Evolutionary conservation across 2,329 filamentous ascomycete genomes (phyloP).

Genomic region (Xenoacremonium recifei): DNA sequence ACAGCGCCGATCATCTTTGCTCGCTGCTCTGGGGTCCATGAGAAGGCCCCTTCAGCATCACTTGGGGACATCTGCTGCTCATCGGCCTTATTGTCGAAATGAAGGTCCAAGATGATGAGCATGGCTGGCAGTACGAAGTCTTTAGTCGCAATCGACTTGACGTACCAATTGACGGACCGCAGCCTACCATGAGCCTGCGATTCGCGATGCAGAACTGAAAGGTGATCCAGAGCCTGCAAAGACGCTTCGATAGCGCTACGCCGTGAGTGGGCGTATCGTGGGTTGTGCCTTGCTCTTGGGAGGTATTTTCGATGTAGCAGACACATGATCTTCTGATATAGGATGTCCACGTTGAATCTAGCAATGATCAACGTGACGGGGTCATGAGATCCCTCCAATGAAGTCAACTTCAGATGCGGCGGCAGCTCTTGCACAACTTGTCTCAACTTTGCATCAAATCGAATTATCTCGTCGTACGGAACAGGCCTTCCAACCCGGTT

Average conservation of each 20-base stretch:
- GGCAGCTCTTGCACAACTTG: conserved; percentile 68
- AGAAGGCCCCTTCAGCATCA: conserved; percentile 45
- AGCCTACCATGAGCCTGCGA: conserved; percentile 70
- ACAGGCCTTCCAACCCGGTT: conserved; percentile 54
- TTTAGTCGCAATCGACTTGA: conserved; percentile 75
- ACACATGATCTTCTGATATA: conserved; percentile 87
- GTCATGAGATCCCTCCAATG: conserved; percentile 74
- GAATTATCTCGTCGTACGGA: conserved; percentile 63
- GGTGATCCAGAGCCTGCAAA: conserved; percentile 74
- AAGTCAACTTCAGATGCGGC: conserved; percentile 73
- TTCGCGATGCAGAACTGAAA: conserved; percentile 73
- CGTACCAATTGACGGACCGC: conserved; percentile 72
- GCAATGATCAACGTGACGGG: conserved; percentile 84
- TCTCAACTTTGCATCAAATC: conserved; percentile 60
- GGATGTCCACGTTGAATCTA: conserved; percentile 77
- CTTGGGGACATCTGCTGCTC: conserved; percentile 37
- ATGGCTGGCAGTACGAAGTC: conserved; percentile 87
- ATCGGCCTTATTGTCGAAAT: conserved; percentile 62
- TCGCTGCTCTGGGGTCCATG: conserved; percentile 60
- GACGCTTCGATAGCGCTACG: conserved; percentile 84
- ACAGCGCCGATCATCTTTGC: conserved; percentile 75
- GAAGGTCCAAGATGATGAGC: conserved; percentile 79
- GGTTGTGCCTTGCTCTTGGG: conserved; percentile 71
- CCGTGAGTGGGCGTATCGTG: conserved; percentile 80
- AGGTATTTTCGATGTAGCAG: conserved; percentile 88